Percentiles rank a stretch among this genome's conserved stretches.
These are phyloP conservation scores for Amanita brunnescens DNA, from an alignment of 768 basidiomycete species.

Conservation along the genomic window DNA sequence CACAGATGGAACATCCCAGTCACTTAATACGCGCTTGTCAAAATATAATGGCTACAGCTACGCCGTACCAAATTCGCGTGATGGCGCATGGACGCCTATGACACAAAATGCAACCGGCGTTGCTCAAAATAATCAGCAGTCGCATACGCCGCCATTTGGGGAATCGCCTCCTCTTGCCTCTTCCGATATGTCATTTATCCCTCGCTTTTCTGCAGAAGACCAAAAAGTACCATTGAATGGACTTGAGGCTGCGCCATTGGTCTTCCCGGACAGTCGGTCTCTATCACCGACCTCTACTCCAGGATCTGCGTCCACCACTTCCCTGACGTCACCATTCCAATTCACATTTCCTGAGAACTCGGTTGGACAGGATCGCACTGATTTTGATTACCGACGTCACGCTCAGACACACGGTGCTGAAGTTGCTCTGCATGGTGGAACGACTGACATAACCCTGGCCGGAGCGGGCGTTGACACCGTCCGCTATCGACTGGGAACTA, in stretches of 20 bases:
- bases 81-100: constrained; percentile 33
- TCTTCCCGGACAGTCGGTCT: constrained; percentile 60
- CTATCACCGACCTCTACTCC: constrained; percentile 63
- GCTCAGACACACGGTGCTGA: constrained; percentile 45
- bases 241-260: constrained; percentile 47
- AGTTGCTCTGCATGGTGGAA: constrained; percentile 65
- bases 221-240: constrained; percentile 44
- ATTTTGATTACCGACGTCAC: constrained; percentile 60
- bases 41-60: constrained; percentile 49
- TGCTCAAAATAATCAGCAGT: neutral
- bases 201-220: constrained; percentile 43
- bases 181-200: constrained; percentile 36
- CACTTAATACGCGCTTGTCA: constrained; percentile 32
- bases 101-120: constrained; percentile 43
- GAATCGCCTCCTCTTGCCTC: constrained; percentile 43
- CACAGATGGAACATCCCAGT: constrained; percentile 20
- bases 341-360: constrained; percentile 53
- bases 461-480: constrained; percentile 44
- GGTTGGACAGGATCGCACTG: constrained; percentile 45
- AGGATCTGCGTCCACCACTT: constrained; percentile 51
- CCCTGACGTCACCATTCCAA: constrained; percentile 58
- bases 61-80: constrained; percentile 25
- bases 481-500: constrained; percentile 49
- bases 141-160: constrained; percentile 7
- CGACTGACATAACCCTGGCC: constrained; percentile 57